Evolutionary conservation across 2,329 filamentous ascomycete genomes (phyloP), one percentile per base, ranked within the genome.

Genomic region (Pseudogymnoascus sp.): DNA sequence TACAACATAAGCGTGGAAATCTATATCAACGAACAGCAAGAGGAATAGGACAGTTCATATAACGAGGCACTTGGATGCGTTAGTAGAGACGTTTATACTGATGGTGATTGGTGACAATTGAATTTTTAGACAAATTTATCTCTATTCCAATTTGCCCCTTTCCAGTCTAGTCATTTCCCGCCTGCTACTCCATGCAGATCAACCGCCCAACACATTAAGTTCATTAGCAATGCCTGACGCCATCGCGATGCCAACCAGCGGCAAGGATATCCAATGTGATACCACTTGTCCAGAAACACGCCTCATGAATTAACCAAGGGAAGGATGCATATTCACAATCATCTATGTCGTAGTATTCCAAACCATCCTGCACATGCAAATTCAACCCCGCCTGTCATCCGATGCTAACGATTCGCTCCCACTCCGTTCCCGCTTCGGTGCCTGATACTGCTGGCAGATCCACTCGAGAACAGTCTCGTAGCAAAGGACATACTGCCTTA

Each of bases 401-500:
- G 50, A 57, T 35, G 50, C 50, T 9, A 57, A 57, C 2, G 50
- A 57, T 57, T 71, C 70, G 63, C 69, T 71, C 19, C 67, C 70
- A 50, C 68, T 68, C 19, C 71, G 64, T 44, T 69, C 67, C 31
- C 68, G 66, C 8, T 53, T 64, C 13, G 60, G 38, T 6, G 64
- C 67, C 28, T 60, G 61, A 60, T 65, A 57, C 63, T 74, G 70
- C 60, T 73, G 70, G 7, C 81, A 79, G 28, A 95, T 76, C 92
- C 93, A 99, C 76, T 97, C 93, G 63, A 96, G 78, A 6, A 97
- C 83, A 42, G 90, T 96, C 78, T 99, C 95, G 75, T 99, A 99
- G 75, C 95, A 99, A 35, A 99, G 84, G 60, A 97, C 93, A 77
- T 89, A 97, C 74, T 99, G 95, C 65, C 91, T 82, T 64, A 97